These are phyloP conservation scores for Aspergillus pseudoviridinutans DNA, from an alignment of 2,329 filamentous ascomycete genomes.

Conservation along the genomic window DNA sequence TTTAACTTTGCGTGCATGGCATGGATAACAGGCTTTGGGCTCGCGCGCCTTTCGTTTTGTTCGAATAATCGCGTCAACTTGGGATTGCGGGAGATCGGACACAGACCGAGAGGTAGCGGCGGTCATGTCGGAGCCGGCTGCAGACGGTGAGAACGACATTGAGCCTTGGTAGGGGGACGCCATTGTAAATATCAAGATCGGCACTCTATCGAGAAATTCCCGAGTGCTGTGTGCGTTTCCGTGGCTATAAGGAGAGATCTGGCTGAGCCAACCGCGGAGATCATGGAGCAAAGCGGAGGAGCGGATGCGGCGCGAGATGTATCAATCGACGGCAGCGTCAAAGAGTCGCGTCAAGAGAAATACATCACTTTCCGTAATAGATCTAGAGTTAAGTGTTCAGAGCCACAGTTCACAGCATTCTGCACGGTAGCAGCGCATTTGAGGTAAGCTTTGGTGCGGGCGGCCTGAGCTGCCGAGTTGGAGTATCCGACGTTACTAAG, in stretches of 20 bases:
- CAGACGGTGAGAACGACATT: constrained; percentile 27
- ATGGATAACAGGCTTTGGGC: constrained; percentile 46
- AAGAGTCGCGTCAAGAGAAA: neutral
- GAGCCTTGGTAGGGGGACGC: constrained; percentile 28
- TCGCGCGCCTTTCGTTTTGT: constrained; percentile 47
- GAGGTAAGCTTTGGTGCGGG: neutral
- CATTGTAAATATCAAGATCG: constrained; percentile 12
- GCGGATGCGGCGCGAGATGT: constrained; percentile 3
- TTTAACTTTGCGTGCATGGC: constrained; percentile 47
- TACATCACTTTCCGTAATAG: neutral
- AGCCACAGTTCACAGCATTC: neutral
- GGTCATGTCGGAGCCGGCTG: constrained; percentile 19
- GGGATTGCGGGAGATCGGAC: constrained; percentile 42
- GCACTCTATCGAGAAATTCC: neutral
- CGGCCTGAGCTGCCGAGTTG: neutral
- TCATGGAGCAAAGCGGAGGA: constrained; percentile 1
- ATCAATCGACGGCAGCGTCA: neutral
- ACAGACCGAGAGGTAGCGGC: constrained; percentile 24
- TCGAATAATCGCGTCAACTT: constrained; percentile 46
- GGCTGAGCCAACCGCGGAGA: neutral
- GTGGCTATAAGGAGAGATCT: neutral
- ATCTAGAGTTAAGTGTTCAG: neutral
- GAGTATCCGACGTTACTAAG: neutral
- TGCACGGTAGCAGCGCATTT: neutral
- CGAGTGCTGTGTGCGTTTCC: neutral